Conservation (phyloP, 169 alveolate species). For the Plasmodium yoelii region DNA sequence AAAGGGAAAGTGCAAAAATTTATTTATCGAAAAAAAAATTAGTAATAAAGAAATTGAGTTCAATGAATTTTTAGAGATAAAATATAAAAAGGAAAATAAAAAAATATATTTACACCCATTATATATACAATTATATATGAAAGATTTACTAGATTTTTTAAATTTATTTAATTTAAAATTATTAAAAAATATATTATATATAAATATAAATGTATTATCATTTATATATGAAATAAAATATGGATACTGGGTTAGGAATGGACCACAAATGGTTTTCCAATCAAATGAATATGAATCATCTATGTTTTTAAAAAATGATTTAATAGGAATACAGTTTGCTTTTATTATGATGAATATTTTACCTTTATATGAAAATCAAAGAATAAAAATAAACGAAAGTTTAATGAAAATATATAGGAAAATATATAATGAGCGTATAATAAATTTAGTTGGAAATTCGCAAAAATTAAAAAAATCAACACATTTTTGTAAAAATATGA, state of each 20-base stretch:
- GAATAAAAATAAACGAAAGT: not conserved
- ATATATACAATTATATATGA: constrained; percentile 54
- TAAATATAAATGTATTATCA: constrained; percentile 27
- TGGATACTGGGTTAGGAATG: constrained; percentile 74
- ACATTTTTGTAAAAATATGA: too few species aligned
- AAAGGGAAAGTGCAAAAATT: constrained; percentile 43
- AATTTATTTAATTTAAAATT: constrained; percentile 37
- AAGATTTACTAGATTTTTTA: constrained; percentile 44
- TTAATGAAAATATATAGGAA: not conserved
- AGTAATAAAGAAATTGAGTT: constrained; percentile 34
- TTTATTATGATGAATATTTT: constrained; percentile 66
- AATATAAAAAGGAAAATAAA: constrained; percentile 15
- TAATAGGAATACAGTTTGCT: constrained; percentile 58
- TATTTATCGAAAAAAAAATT: constrained; percentile 51
- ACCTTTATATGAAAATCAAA: constrained; percentile 45
- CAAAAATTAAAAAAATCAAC: too few species aligned
- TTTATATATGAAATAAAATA: constrained; percentile 68
- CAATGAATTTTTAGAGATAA: constrained; percentile 53
- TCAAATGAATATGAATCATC: constrained; percentile 35
- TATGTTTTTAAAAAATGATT: constrained; percentile 52
- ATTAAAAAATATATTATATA: constrained; percentile 30
- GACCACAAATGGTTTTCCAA: constrained; percentile 54
- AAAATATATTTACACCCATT: constrained; percentile 53
- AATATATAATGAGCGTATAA: not conserved
- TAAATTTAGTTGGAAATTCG: not conserved